These are phyloP conservation scores for Nematodospora valgi DNA, from an alignment of 805 yeast genomes.

Conservation along the genomic window DNA sequence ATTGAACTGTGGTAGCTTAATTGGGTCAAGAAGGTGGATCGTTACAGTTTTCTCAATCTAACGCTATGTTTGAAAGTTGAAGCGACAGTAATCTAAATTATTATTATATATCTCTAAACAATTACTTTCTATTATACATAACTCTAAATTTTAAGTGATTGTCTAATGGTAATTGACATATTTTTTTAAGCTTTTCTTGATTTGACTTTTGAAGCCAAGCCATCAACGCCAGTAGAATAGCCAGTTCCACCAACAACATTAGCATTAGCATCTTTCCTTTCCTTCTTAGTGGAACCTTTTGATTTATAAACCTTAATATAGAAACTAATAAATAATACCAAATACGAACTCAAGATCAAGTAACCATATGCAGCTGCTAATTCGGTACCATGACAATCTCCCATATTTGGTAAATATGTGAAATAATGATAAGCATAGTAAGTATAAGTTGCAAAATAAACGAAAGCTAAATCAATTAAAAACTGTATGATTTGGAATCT, in stretches of 20 bases:
- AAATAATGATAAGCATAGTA: conserved; percentile 75
- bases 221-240: conserved; percentile 15
- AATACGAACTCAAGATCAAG: conserved; percentile 80
- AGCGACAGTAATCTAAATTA: no score
- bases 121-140: no score
- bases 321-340: conserved; percentile 87
- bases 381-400: conserved; percentile 90
- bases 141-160: no score
- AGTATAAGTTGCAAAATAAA: conserved; percentile 91
- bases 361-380: conserved; percentile 92
- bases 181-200: conserved; percentile 35
- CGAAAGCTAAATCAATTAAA: conserved; percentile 81
- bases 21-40: no score
- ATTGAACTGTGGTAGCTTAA: no score
- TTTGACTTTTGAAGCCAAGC: conserved; percentile 15
- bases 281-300: conserved; percentile 9
- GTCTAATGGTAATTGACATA: no score
- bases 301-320: conserved; percentile 82
- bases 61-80: no score
- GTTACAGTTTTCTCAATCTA: no score
- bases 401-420: conserved; percentile 59
- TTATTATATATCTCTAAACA: no score
- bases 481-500: conserved; percentile 93
- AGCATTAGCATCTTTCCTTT: conserved; percentile 12
- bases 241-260: conserved; percentile 8